Base-by-base conservation (phyloP, 805 yeast genomes). In the Candida fluviatilis region DNA sequence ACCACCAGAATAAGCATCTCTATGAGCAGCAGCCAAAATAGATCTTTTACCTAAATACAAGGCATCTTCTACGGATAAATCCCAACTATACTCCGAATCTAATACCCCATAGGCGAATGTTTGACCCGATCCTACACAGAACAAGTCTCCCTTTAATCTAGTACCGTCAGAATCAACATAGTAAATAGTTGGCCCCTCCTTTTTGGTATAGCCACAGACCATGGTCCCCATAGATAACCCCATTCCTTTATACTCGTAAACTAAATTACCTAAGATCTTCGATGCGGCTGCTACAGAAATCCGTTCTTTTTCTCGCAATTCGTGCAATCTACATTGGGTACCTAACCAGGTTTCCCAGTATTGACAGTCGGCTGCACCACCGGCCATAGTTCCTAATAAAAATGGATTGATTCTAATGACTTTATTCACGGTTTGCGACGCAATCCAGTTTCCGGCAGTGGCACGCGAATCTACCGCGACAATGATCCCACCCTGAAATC, bases 291-390 rank as follows among this genome's bases (percentile, higher is more conserved):
- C 93, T 27, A 91, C 98, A 4, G 93, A 80, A 49, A 93, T 93
- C 53, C 99, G 78, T 66, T 89, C 91, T 66, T 91, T 90, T 62
- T 91, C 93, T 58, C 96, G 78, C 55, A 93, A 75, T 63, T 93
- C 99, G 62, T 90, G 95, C 54, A 93, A 67, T 55, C 99, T 75
- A 70, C 98, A 91, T 66, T 93, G 97, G 13, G 95, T 72, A 46
- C 99, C 99, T 43, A 93, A 75, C 98, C 98, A 93, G 26, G 97
- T 87, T 68, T 93, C 98, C 99, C 99, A 93, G 66, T 74, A 93
- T 64, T 93, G 99, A 73, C 99, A 93, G 67, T 93, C 99, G 23
- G 98, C 98, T 35, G 99, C 99, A 71, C 98, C 98, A 67, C 99
- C 99, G 24, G 99, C 99, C 96, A 93, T 82, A 15, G 99, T 93